Evolutionary conservation across 2,329 filamentous ascomycete genomes (phyloP).

Genomic region (Calonectria hawksworthii): DNA sequence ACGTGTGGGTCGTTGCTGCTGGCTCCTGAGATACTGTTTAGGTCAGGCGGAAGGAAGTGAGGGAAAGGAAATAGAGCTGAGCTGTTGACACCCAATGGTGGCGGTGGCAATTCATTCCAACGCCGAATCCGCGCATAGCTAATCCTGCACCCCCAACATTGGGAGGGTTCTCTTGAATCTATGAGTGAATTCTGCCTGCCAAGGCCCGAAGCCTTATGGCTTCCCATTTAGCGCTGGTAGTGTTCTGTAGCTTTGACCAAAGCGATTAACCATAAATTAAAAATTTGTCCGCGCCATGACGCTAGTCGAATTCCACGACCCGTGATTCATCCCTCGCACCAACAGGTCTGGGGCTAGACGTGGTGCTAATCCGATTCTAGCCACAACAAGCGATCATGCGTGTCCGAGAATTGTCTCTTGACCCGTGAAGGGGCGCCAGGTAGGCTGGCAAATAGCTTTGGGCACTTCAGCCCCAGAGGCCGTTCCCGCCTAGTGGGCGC

Average conservation of each 20-base stretch:
- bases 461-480: background rate
- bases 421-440: background rate
- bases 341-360: background rate
- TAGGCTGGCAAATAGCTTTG: background rate
- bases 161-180: background rate
- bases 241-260: background rate
- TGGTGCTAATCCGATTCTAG: background rate
- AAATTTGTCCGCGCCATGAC: background rate
- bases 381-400: background rate
- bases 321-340: background rate
- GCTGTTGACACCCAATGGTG: background rate
- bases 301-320: background rate
- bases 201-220: background rate
- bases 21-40: too few relatives aligned
- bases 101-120: background rate
- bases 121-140: background rate
- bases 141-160: background rate
- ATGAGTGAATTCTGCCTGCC: background rate
- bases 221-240: background rate
- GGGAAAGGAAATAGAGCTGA: background rate
- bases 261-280: constrained; percentile 15
- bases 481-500: background rate
- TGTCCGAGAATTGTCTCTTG: background rate
- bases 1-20: too few relatives aligned
- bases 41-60: background rate